A percentile compares a stretch with the other conserved stretches of the same genome.
Conservation (phyloP, 2,329 filamentous ascomycete genomes). For the Hypoxylon sp. region DNA sequence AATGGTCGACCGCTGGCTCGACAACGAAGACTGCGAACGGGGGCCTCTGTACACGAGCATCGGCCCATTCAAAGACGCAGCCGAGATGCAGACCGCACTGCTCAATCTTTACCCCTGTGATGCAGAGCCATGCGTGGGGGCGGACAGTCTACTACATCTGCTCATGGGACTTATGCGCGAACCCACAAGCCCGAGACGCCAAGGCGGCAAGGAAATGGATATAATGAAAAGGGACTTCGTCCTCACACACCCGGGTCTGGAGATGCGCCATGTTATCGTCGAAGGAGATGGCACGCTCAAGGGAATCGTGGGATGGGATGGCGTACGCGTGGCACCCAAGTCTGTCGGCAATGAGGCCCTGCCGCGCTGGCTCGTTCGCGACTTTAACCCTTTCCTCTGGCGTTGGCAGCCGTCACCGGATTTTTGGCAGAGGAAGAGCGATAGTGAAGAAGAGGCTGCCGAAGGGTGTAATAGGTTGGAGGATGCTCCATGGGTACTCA, state of each 20-base stretch:
- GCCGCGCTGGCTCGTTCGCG: constrained; percentile 45
- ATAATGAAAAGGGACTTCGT: constrained; percentile 38
- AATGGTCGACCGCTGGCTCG: constrained; percentile 44
- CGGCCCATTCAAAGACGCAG: constrained; percentile 33
- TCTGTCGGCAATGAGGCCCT: constrained; percentile 44
- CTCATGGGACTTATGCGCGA: constrained; percentile 41
- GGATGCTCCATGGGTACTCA: constrained; percentile 43
- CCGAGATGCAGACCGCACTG: constrained; percentile 37
- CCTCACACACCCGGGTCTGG: constrained; percentile 43
- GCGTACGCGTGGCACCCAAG: constrained; percentile 38
- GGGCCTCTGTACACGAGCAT: constrained; percentile 32
- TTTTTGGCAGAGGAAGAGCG: constrained; percentile 21
- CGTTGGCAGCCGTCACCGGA: constrained; percentile 39
- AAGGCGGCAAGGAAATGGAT: constrained; percentile 1
- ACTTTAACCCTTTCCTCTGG: constrained; percentile 45
- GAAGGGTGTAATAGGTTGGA: constrained; percentile 34
- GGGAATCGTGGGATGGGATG: constrained; percentile 47
- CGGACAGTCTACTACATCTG: constrained; percentile 39
- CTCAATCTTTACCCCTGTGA: constrained; percentile 35
- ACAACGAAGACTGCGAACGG: constrained; percentile 31
- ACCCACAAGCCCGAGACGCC: constrained; percentile 13
- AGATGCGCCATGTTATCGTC: constrained; percentile 45
- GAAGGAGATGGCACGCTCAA: constrained; percentile 38
- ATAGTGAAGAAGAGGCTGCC: neutral
- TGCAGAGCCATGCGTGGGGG: constrained; percentile 29